Evolutionary conservation across 2,329 filamentous ascomycete species (phyloP), one percentile per base, ranked within the genome.

Genomic region (Gremmenia infestans): DNA sequence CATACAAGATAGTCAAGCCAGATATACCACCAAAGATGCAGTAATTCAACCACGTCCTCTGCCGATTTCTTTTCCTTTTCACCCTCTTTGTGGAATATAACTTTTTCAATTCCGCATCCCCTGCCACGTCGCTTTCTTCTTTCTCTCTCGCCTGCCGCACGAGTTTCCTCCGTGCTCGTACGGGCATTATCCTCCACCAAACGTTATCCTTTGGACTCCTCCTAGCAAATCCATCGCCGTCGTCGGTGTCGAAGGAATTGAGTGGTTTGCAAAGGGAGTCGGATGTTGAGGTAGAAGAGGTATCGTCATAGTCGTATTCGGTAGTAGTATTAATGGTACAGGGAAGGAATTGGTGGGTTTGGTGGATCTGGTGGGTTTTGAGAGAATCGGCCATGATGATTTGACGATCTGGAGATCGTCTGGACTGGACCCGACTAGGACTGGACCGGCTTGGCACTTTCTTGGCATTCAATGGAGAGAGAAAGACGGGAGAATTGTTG

Each of bases 1-100:
- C 71, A 58, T 65, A 75, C 73, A 74, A 51, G 15, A 74, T 61
- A 9, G 63, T 63, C 32, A 72, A 65, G 6, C 68, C 69, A 63
- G 69, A 71, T 50, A 74, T 68, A 17, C 70, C 70, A 36, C 71
- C 66, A 53, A 70, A 72, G 12, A 72, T 65, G 8, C 69, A 61
- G 60, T 68, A 71, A 62, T 64, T 67, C 32, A 58, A 61, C 43
- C 64, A 63, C 25, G 43, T 56, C 32, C 59, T 60, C 42, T 49
- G 60, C 48, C 45, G 12, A 17, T 35, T 54, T 22, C 40, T 51
- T 22, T n/a, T 59, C 19, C 23, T 35, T 15, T 12, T 32, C 11
- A 32, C 28, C 3, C 28, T 32, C 28, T 32, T 32, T 2, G 28
- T 32, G 28, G 28, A 32, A 45, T 53, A 50, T 25, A 39, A 47